phyloP scores from a whole-genome alignment of 2,329 filamentous ascomycete genomes.

The Trichoderma sp. region DNA sequence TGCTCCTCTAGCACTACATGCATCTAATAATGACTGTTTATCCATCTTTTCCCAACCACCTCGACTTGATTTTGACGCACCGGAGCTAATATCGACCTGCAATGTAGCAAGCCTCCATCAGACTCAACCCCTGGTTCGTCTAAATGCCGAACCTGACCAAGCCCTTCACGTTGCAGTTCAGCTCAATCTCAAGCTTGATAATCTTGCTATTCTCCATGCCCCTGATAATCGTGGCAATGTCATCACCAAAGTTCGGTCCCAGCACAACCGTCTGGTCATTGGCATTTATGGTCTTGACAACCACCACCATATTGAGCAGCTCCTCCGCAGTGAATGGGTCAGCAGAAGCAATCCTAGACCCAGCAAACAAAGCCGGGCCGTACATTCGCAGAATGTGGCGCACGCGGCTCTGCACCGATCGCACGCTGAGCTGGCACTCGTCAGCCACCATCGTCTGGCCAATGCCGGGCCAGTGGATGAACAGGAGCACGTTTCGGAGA shows the following conservation, averaged over 20 bases:
- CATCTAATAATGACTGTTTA: neutral
- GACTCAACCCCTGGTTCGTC: too few relatives aligned
- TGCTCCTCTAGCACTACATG: neutral
- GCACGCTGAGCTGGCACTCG: constrained; percentile 31
- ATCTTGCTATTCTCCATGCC: constrained; percentile 17
- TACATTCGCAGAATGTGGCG: constrained; percentile 24
- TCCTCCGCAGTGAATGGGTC: neutral
- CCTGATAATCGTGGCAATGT: constrained; percentile 26
- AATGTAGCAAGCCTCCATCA: neutral
- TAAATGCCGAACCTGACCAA: too few relatives aligned
- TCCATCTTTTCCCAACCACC: neutral
- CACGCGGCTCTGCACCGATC: constrained; percentile 23
- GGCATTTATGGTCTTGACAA: constrained; percentile 26
- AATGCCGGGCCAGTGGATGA: constrained; percentile 29
- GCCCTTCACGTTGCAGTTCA: neutral
- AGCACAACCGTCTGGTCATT: constrained; percentile 27
- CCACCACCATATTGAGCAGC: constrained; percentile 11
- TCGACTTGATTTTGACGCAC: neutral
- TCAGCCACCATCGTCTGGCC: constrained; percentile 32
- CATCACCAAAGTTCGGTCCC: constrained; percentile 26
- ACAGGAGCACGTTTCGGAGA: constrained; percentile 24
- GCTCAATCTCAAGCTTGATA: constrained; percentile 3
- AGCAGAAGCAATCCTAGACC: too few relatives aligned
- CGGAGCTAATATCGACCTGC: neutral
- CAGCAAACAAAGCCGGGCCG: constrained; percentile 5